These are phyloP conservation scores for Coccinonectria pachysandricola DNA, from an alignment of 2,329 filamentous ascomycete genomes.

Conservation along the genomic window DNA sequence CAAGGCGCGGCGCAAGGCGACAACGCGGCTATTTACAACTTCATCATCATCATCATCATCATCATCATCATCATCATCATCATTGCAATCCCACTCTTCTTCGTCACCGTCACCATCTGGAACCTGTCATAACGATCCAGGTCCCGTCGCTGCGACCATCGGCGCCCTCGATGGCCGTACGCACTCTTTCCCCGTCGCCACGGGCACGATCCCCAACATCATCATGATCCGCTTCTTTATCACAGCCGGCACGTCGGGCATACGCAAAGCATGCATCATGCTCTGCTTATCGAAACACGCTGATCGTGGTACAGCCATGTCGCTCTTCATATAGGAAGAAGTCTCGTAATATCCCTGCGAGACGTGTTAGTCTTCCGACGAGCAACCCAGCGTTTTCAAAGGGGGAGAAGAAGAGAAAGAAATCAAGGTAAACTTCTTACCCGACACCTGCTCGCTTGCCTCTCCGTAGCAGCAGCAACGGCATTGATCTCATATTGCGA, in stretches of 20 bases:
- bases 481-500: constrained; percentile 11
- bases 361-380: too few species aligned
- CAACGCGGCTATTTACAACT: too few species aligned
- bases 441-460: constrained; percentile 4
- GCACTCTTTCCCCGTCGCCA: constrained; percentile 16
- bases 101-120: too few species aligned
- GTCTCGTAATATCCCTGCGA: too few species aligned
- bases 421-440: too few species aligned
- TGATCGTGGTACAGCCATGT: too few species aligned
- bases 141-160: too few species aligned
- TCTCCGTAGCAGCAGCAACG: constrained; percentile 2
- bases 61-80: constrained; percentile 1
- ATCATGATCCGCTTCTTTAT: constrained; percentile 21
- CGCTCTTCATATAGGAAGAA: too few species aligned
- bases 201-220: constrained; percentile 22
- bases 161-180: too few species aligned
- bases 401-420: constrained; percentile 1
- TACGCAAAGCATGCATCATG: constrained; percentile 10
- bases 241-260: constrained; percentile 16
- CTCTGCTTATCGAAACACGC: constrained; percentile 8
- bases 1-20: constrained; percentile 5
- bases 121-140: too few species aligned
- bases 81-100: too few species aligned
- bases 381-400: too few species aligned
- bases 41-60: constrained; percentile 5